Base-by-base conservation (phyloP, 139 green algal species). In the Edaphochlamys debaryana region DNA sequence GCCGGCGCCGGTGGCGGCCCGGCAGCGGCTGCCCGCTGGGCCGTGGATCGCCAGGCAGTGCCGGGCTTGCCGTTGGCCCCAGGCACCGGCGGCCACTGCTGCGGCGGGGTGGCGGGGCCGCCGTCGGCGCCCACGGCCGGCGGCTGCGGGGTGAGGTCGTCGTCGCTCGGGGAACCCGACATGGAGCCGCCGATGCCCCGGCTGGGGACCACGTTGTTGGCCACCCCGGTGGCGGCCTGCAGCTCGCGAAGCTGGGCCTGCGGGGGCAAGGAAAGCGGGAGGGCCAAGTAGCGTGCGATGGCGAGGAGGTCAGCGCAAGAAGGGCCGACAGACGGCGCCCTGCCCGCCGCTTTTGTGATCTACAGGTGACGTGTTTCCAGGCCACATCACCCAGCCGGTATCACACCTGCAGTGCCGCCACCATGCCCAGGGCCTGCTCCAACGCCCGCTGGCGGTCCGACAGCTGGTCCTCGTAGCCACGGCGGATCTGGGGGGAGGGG, bases 141-240 rank as follows among this genome's bases (percentile, higher is more conserved):
- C 5, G n/a, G 15, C 19, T n/a, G n/a, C 4, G 11, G n/a, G 1
- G 60, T 3, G 60, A 4, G 9, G 30, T 36, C 60, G 1, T 13
- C 60, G 30, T 6, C n/a, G 30, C 9, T 25, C 19, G 25, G 25
- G 9, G 2, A 23, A 6, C 25, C 1, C 3, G 19, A 27, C 17
- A 4, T 29, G 25, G 56, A 32, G 56, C 56, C 25, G 23, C 22
- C 22, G 0, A 54, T 37, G 27, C 58, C 20, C 5, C 4, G 38
- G 58, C 29, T 70, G 40, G 74, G 74, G 23, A 80, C 74, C 38
- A 80, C 74, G 23, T 80, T 80, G 58, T 80, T 80, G 23, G 74
- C 74, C 17, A 70, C 25, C 1, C 48, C 56, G 23, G 19, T 23
- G 34, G 20, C 67, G 25, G 67, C 38, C 42, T 70, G 58, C 13